A percentile compares a stretch with the other conserved stretches of the same genome.
phyloP scores from a whole-genome alignment of 2,329 filamentous ascomycete species.

The Colletotrichum cordylinicola region DNA sequence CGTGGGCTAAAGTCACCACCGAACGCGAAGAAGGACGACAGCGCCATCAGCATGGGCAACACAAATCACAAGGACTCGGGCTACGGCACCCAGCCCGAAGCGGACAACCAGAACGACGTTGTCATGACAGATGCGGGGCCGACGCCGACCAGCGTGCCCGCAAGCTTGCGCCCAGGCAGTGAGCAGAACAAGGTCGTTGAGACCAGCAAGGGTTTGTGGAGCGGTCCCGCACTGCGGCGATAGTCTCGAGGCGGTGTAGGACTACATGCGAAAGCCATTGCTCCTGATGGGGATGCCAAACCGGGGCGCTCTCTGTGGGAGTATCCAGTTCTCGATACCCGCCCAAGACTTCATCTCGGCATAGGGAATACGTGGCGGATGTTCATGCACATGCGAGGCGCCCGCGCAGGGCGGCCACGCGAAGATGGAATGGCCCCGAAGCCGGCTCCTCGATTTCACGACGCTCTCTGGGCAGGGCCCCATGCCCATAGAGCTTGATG shows the following conservation, averaged over 20 bases:
- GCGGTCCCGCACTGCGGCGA: conserved; percentile 11
- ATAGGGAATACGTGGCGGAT: neutral
- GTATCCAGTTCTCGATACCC: neutral
- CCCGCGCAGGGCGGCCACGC: neutral
- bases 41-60: conserved; percentile 44
- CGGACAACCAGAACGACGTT: conserved; percentile 43
- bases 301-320: neutral
- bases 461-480: neutral
- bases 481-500: neutral
- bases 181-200: conserved; percentile 64
- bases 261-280: neutral
- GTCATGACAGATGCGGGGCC: conserved; percentile 52
- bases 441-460: neutral
- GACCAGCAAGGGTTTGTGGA: conserved; percentile 70
- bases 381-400: conserved; percentile 5
- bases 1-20: conserved; percentile 38
- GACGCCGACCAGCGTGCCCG: conserved; percentile 44
- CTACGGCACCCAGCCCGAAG: conserved; percentile 48
- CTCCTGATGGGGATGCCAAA: neutral
- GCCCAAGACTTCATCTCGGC: neutral
- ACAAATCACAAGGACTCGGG: conserved; percentile 50
- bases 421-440: neutral
- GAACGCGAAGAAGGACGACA: conserved; percentile 47
- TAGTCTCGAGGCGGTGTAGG: conserved; percentile 1
- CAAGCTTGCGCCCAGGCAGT: conserved; percentile 60